Percentiles rank a stretch among this genome's conserved stretches.
Conservation (phyloP, 1,284 basidiomycete genomes). For the Sporisorium exsertum region DNA sequence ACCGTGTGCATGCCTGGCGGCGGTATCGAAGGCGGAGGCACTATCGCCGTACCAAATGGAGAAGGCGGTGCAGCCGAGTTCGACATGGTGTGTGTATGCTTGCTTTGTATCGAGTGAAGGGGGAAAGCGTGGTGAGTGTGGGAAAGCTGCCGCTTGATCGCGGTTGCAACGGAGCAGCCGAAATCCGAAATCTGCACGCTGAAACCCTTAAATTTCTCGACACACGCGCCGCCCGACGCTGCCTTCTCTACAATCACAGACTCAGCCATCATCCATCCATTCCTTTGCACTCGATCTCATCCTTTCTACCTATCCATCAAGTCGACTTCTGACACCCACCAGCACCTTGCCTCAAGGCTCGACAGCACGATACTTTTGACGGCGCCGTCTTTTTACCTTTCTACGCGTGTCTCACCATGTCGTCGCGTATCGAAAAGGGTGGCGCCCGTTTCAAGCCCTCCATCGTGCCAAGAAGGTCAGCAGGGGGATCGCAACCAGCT, state of each 20-base stretch:
- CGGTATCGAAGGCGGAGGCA: conserved; percentile 25
- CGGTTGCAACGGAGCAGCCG: conserved; percentile 6
- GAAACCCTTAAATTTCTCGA: conserved; percentile 19
- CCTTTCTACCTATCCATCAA: background rate
- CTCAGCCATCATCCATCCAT: conserved; percentile 23
- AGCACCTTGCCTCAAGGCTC: background rate
- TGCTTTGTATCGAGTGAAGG: background rate
- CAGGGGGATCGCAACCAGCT: conserved; percentile 11
- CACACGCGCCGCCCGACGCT: background rate
- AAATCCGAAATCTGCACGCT: conserved; percentile 15
- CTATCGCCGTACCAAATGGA: conserved; percentile 13
- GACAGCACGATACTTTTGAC: background rate
- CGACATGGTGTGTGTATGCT: conserved; percentile 14
- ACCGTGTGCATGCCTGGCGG: conserved; percentile 23
- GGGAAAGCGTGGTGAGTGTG: background rate
- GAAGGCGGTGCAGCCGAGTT: conserved; percentile 24
- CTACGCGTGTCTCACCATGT: conserved; percentile 23
- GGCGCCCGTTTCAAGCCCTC: conserved; percentile 53
- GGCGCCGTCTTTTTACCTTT: background rate
- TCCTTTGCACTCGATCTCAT: background rate
- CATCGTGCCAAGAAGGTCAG: conserved; percentile 41
- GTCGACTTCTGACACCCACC: background rate
- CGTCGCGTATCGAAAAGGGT: conserved; percentile 56
- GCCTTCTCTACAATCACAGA: conserved; percentile 4
- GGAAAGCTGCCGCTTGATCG: background rate